Base-by-base conservation (phyloP, 192 early-diverging fungal species). In the Gorgonomyces haynaldii region DNA sequence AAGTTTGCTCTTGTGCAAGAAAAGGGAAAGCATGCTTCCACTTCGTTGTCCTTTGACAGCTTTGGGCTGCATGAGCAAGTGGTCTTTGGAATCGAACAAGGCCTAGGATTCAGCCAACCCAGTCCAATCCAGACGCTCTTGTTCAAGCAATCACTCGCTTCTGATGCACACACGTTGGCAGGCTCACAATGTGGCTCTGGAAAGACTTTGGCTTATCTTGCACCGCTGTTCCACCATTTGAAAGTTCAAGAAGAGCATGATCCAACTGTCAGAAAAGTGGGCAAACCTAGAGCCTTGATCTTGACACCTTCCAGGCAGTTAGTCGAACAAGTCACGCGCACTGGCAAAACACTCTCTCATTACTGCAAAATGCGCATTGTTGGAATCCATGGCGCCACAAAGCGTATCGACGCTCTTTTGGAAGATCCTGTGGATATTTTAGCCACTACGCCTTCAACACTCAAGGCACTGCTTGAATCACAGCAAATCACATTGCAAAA, bases 221-320 rank as follows among this genome's bases (percentile, higher is more conserved):
- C 84, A 16, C 91, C 91, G 0, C 60, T 86, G 0, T 66, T 97
- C 4, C 72, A 88, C 20, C 66, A 72, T 31, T 63, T 94, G 15
- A 90, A 87, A 64, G 24, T 39, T 2, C 65, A 83, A 28, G 82
- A 83, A 46, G 65, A 72, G 23, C 60, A 65, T 42, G 52, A 46
- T 31, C n/a, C 53, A 10, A 42, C 43, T 5, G 49, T 85, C n/a
- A 74, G 88, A 12, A 70, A 79, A 23, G 57, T 78, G n/a, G 68
- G 81, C 20, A 72, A 81, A 19, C 89, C 93, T 4, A 76, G 87
- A 4, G 91, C 85, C 3, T 62, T 97, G 31, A 60, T 97, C 13
- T 60, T 94, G 6, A 79, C 91, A 8, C 93, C 93, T 7, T 85
- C 89, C 35, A 84, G 91, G 5, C 86, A 94, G 52, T 65, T 97